phyloP scores from a whole-genome alignment of 2,329 filamentous ascomycete species.

The Dactylella cylindrospora region DNA sequence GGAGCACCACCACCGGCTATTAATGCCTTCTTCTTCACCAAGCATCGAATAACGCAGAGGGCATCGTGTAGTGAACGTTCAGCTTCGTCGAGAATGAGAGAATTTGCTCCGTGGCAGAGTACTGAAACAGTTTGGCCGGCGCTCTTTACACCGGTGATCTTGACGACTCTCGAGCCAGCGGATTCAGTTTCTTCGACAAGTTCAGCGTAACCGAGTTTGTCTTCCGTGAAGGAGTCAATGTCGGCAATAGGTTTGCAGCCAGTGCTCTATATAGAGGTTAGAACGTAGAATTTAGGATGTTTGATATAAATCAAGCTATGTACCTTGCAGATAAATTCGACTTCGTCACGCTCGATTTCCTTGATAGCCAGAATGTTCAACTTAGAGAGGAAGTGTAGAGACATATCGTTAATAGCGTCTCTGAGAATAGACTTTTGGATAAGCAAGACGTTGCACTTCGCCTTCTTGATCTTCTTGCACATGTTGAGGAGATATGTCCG shows the following conservation, averaged over 20 bases:
- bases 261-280: slow-evolving; percentile 61
- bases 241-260: slow-evolving; percentile 99
- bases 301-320: slow-evolving; percentile 17
- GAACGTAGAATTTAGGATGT: not conserved
- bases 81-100: slow-evolving; percentile 90
- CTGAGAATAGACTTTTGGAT: slow-evolving; percentile 98
- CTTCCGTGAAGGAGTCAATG: slow-evolving; percentile 96
- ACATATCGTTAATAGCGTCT: slow-evolving; percentile 96
- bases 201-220: slow-evolving; percentile 93
- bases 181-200: slow-evolving; percentile 88
- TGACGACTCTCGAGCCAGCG: slow-evolving; percentile 87
- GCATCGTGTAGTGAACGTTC: slow-evolving; percentile 96
- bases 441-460: slow-evolving; percentile 96
- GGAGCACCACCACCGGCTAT: slow-evolving; percentile 95
- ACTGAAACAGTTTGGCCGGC: slow-evolving; percentile 88
- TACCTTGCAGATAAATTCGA: slow-evolving; percentile 95
- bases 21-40: slow-evolving; percentile 99
- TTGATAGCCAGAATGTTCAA: slow-evolving; percentile 94
- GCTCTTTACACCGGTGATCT: slow-evolving; percentile 86
- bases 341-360: slow-evolving; percentile 97
- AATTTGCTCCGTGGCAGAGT: slow-evolving; percentile 91
- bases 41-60: slow-evolving; percentile 91
- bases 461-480: slow-evolving; percentile 99
- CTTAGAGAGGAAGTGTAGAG: slow-evolving; percentile 94
- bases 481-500: slow-evolving; percentile 96